Conservation (phyloP, 768 basidiomycete species). For the Xerocomus brunneocitrinus region DNA sequence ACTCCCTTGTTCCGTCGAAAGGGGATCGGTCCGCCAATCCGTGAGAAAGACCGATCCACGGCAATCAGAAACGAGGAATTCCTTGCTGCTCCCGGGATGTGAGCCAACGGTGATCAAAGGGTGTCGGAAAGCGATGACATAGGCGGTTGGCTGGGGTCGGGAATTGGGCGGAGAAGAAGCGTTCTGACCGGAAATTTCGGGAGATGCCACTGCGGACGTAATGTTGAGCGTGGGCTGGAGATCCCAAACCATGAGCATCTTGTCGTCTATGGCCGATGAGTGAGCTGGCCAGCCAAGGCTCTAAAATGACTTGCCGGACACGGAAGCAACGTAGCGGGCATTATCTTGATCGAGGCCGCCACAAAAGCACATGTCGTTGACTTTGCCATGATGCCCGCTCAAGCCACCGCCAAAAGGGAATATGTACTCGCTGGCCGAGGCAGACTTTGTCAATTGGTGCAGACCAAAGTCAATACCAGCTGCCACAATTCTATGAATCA, state of each 20-base stretch:
- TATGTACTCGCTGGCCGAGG: slow-evolving; percentile 44
- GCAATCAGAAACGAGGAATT: slow-evolving; percentile 73
- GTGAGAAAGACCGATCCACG: slow-evolving; percentile 70
- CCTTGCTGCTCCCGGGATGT: slow-evolving; percentile 71
- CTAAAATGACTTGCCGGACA: slow-evolving; percentile 50
- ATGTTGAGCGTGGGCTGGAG: slow-evolving; percentile 54
- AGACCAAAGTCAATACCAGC: slow-evolving; percentile 68
- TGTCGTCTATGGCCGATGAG: slow-evolving; percentile 53
- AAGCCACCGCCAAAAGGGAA: slow-evolving; percentile 76
- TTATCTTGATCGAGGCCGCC: slow-evolving; percentile 68
- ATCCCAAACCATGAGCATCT: slow-evolving; percentile 85
- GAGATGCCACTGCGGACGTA: slow-evolving; percentile 33
- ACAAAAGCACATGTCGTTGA: slow-evolving; percentile 78
- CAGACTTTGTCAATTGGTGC: slow-evolving; percentile 60
- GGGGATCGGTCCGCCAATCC: slow-evolving; percentile 79
- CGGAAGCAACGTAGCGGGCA: slow-evolving; percentile 72
- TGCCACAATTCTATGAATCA: slow-evolving; percentile 52
- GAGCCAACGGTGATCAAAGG: slow-evolving; percentile 65
- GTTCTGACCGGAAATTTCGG: slow-evolving; percentile 29
- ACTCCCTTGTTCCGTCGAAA: slow-evolving; percentile 43
- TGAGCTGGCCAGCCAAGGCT: not conserved
- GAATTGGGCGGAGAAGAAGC: slow-evolving; percentile 29
- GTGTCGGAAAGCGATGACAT: slow-evolving; percentile 68
- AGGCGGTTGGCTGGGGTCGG: slow-evolving; percentile 70
- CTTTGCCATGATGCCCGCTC: slow-evolving; percentile 73